Evolutionary conservation across 495 filamentous ascomycete genomes (phyloP).

Genomic region (Jackrogersella minutella): DNA sequence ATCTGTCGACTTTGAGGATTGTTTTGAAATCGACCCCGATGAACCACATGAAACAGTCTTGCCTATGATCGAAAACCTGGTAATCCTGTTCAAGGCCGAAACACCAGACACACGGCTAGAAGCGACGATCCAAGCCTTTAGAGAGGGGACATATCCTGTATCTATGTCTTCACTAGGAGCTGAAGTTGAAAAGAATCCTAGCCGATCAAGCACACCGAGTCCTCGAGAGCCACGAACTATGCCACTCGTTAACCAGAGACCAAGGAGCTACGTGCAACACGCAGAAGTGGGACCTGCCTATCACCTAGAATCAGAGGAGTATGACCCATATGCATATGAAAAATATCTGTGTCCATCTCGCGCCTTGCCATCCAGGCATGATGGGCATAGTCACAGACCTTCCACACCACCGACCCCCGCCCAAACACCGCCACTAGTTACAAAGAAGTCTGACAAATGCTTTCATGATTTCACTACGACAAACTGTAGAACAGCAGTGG

Average conservation of each 20-base stretch:
- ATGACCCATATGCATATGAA: slow-evolving; percentile 44
- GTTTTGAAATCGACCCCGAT: slow-evolving; percentile 9
- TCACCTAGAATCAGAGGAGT: slow-evolving; percentile 35
- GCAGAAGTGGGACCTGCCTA: slow-evolving; percentile 19
- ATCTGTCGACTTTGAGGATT: slow-evolving; percentile 12
- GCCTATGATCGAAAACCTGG: slow-evolving; percentile 54
- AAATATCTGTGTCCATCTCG: slow-evolving; percentile 15
- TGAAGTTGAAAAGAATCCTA: slow-evolving; percentile 7
- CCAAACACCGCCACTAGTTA: slow-evolving; percentile 30
- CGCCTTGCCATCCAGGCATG: slow-evolving; percentile 14
- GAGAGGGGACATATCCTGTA: slow-evolving; percentile 39
- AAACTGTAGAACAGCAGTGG: slow-evolving; percentile 48
- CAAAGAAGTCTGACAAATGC: slow-evolving; percentile 14
- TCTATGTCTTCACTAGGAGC: slow-evolving; percentile 3
- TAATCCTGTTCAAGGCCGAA: slow-evolving; percentile 50
- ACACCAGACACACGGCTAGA: slow-evolving; percentile 41
- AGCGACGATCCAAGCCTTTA: slow-evolving; percentile 45
- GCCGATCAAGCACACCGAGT: slow-evolving; percentile 10
- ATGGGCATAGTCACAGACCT: slow-evolving; percentile 14
- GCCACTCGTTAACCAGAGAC: background rate
- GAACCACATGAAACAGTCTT: slow-evolving; percentile 45
- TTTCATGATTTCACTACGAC: slow-evolving; percentile 49
- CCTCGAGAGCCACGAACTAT: background rate
- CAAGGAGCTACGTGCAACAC: slow-evolving; percentile 10
- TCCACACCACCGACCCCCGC: slow-evolving; percentile 41